These are phyloP conservation scores for Cutaneotrichosporon curvatum DNA, from an alignment of 1,284 basidiomycete genomes.

Conservation along the genomic window DNA sequence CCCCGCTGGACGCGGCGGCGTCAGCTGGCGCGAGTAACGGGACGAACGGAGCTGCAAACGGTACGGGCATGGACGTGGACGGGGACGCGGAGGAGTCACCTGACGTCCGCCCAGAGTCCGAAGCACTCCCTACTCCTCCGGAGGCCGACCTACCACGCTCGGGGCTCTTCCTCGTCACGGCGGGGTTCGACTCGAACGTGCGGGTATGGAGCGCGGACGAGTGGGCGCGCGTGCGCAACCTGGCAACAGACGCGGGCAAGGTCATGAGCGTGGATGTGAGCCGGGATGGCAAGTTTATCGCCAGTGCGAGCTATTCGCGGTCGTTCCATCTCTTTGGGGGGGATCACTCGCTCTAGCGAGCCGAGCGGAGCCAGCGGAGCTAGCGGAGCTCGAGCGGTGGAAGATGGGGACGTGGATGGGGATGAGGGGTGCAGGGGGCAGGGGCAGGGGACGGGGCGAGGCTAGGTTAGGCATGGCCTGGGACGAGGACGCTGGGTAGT, in stretches of 20 bases:
- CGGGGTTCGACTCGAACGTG: constrained; percentile 91
- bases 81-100: constrained; percentile 27
- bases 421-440: neutral
- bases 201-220: constrained; percentile 98
- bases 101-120: constrained; percentile 22
- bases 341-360: constrained; percentile 47
- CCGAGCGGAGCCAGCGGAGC: no score
- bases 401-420: neutral
- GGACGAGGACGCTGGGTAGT: no score
- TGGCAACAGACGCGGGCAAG: constrained; percentile 90
- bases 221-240: constrained; percentile 82
- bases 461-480: no score
- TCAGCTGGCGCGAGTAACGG: neutral
- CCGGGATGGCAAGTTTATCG: constrained; percentile 72
- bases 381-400: no score
- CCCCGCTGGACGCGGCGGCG: constrained; percentile 21
- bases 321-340: constrained; percentile 85
- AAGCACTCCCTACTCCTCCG: constrained; percentile 1
- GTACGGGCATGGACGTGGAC: constrained; percentile 27
- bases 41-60: constrained; percentile 39
- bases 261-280: constrained; percentile 96
- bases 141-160: constrained; percentile 52
- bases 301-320: constrained; percentile 82
- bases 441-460: no score
- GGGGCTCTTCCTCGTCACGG: constrained; percentile 85